Evolutionary conservation across 2,329 filamentous ascomycete species (phyloP).

Genomic region (Fusarium luffae): DNA sequence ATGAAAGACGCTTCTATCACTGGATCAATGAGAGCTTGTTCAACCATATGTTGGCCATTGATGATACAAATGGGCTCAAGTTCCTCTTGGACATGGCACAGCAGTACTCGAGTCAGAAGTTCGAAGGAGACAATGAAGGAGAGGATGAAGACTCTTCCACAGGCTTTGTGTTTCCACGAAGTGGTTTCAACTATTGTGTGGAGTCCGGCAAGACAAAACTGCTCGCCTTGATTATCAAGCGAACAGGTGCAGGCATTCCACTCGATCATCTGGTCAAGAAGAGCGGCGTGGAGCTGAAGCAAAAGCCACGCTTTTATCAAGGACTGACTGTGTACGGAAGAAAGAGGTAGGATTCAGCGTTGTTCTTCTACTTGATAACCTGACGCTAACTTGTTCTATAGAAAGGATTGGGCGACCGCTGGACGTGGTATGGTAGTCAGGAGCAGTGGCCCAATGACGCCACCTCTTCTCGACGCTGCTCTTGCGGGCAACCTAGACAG

Average conservation of each 20-base stretch:
- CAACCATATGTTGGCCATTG: constrained; percentile 59
- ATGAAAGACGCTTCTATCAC: constrained; percentile 41
- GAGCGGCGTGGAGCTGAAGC: constrained; percentile 70
- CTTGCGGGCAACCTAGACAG: constrained; percentile 68
- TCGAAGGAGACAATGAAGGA: constrained; percentile 49
- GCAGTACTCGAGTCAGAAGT: constrained; percentile 55
- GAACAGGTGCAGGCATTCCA: constrained; percentile 75
- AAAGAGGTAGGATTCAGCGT: constrained; percentile 61
- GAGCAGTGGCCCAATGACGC: constrained; percentile 56
- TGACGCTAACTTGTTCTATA: constrained; percentile 39
- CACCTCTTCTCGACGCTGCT: constrained; percentile 72
- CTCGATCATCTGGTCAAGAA: constrained; percentile 73
- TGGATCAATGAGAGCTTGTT: constrained; percentile 48
- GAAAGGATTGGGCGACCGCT: constrained; percentile 76
- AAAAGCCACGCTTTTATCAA: constrained; percentile 79
- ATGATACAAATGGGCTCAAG: constrained; percentile 65
- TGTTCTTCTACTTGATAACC: not conserved
- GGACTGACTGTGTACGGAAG: constrained; percentile 80
- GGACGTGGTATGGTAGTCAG: constrained; percentile 60
- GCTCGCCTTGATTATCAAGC: constrained; percentile 72
- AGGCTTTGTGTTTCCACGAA: constrained; percentile 55
- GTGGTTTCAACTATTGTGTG: constrained; percentile 59
- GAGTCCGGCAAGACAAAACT: constrained; percentile 63
- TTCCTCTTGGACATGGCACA: constrained; percentile 67
- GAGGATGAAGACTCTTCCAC: constrained; percentile 49